These are phyloP conservation scores for Prunus davidiana DNA, from an alignment of 306 rosid genomes.

Conservation along the genomic window DNA sequence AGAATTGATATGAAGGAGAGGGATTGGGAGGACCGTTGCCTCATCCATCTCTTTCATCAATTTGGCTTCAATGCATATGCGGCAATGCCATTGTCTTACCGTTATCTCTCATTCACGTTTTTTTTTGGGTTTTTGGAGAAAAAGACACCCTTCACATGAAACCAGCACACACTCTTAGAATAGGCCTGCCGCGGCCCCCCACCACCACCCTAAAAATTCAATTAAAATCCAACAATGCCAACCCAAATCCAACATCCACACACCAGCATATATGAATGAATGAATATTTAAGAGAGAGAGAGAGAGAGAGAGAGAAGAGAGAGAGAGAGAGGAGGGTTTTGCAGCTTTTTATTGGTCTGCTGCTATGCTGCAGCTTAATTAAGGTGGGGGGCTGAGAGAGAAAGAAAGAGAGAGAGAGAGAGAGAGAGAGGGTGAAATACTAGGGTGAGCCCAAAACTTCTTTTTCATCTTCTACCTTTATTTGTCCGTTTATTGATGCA, in stretches of 20 bases:
- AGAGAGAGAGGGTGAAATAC: conserved; percentile 4
- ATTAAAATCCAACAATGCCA: not conserved
- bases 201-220: not conserved
- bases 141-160: conserved; percentile 9
- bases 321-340: not conserved
- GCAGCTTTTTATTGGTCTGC: conserved; percentile 33
- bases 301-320: too few species aligned
- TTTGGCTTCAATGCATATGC: conserved; percentile 18
- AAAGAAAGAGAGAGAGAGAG: not conserved
- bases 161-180: not conserved
- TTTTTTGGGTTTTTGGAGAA: not conserved
- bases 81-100: conserved; percentile 5
- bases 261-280: not conserved
- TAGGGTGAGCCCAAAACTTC: conserved; percentile 27
- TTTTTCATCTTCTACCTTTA: conserved; percentile 31
- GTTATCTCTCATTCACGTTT: conserved; percentile 14
- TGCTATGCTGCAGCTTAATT: conserved; percentile 47
- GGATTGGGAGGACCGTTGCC: not conserved
- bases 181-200: not conserved
- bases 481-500: conserved; percentile 35
- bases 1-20: conserved; percentile 13
- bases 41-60: conserved; percentile 50
- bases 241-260: too few species aligned
- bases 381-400: conserved; percentile 29
- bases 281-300: not conserved